phyloP scores from a whole-genome alignment of 169 alveolate species.

The Besnoitia besnoiti region DNA sequence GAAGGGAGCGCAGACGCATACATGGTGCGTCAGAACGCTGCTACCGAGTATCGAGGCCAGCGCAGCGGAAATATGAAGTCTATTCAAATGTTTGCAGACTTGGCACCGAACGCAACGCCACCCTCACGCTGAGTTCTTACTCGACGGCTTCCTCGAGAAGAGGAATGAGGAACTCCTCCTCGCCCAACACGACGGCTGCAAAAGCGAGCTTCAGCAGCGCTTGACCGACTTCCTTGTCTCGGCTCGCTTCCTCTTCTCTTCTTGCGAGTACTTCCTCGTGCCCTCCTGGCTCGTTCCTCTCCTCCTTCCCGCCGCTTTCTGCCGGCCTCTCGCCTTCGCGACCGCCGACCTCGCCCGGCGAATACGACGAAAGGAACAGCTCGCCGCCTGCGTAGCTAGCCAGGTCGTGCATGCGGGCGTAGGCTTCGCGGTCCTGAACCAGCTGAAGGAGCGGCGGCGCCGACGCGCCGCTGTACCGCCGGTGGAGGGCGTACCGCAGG shows the following conservation, averaged over 20 bases:
- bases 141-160: slow-evolving; percentile 58
- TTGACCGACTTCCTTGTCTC: slow-evolving; percentile 30
- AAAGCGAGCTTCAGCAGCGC: slow-evolving; percentile 58
- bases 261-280: neutral
- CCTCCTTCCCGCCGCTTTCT: neutral
- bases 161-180: slow-evolving; percentile 53
- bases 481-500: slow-evolving; percentile 52
- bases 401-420: slow-evolving; percentile 41
- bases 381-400: slow-evolving; percentile 62
- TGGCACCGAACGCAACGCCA: no score
- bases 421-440: slow-evolving; percentile 45
- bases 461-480: slow-evolving; percentile 43
- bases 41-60: neutral
- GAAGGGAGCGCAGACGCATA: neutral
- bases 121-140: no score
- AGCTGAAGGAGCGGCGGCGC: neutral
- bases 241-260: neutral
- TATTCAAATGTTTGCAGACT: no score
- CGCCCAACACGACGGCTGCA: slow-evolving; percentile 52
- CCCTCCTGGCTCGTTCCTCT: no score
- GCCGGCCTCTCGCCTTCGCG: neutral
- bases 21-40: neutral
- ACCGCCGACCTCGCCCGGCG: neutral
- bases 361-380: slow-evolving; percentile 6
- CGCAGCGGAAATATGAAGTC: neutral